A percentile compares a stretch with the other conserved stretches of the same genome.
Conservation (phyloP, 75 land plant species). For the Selaginella tamariscina region DNA sequence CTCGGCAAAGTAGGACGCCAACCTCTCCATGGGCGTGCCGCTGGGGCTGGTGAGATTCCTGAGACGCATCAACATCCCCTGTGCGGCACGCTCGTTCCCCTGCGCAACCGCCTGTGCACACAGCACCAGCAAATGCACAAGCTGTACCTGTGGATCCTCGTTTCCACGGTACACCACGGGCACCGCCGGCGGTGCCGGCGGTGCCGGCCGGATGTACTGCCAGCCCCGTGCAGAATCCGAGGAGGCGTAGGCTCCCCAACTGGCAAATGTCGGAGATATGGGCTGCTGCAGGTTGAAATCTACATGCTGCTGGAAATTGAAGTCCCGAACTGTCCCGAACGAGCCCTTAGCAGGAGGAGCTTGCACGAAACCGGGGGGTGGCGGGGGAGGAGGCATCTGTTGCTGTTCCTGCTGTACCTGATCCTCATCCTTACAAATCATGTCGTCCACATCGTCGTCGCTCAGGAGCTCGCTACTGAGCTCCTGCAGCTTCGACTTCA, state of each 20-base stretch:
- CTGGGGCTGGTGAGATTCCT: slow-evolving; percentile 11
- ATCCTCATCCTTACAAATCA: not conserved
- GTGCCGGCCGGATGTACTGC: not conserved
- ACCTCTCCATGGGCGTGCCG: slow-evolving; percentile 18
- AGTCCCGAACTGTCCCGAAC: not conserved
- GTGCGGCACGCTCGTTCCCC: slow-evolving; percentile 26
- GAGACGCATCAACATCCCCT: slow-evolving; percentile 30
- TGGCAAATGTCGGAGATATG: not conserved
- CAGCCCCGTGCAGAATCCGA: not conserved
- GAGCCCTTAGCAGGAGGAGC: not conserved
- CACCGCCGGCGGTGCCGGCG: not conserved
- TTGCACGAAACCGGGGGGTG: not conserved
- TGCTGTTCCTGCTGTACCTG: not conserved
- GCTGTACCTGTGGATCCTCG: slow-evolving; percentile 21
- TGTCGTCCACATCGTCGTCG: not conserved
- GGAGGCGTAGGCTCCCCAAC: not conserved
- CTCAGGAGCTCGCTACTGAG: not conserved
- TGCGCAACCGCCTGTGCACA: slow-evolving; percentile 63
- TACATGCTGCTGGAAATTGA: not conserved
- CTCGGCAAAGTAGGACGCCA: slow-evolving; percentile 21
- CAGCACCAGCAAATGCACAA: slow-evolving; percentile 52
- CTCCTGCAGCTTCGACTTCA: not conserved
- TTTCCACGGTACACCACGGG: not conserved
- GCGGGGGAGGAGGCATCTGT: not conserved
- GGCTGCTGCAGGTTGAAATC: not conserved